Evolutionary conservation across 768 basidiomycete genomes (phyloP).

Genomic region (Galerina sulciceps): DNA sequence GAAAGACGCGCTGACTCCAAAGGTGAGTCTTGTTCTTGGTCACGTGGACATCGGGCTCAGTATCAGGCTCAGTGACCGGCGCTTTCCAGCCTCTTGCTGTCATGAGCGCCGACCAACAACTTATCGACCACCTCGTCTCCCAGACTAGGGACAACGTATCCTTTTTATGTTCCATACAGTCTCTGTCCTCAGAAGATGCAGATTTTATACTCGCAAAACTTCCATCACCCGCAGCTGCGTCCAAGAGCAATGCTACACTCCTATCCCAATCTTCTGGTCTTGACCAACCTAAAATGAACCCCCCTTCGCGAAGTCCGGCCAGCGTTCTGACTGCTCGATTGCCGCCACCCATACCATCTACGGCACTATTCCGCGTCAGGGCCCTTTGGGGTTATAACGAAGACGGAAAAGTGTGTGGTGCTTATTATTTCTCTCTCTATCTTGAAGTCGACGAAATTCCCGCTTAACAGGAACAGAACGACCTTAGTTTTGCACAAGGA

Average conservation of each 20-base stretch:
- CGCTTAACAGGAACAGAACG: conserved; percentile 61
- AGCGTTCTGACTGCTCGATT: conserved; percentile 19
- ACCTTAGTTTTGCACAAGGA: conserved; percentile 74
- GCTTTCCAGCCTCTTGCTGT: conserved; percentile 6
- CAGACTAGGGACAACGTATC: conserved; percentile 61
- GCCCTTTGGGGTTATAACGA: conserved; percentile 74
- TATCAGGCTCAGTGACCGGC: not conserved
- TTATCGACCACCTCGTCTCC: conserved; percentile 52
- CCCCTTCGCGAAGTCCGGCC: conserved; percentile 5
- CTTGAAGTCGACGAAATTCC: not conserved
- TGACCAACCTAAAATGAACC: not conserved
- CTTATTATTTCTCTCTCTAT: not conserved
- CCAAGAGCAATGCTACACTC: not conserved
- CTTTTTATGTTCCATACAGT: conserved; percentile 54
- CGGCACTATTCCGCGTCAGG: conserved; percentile 44
- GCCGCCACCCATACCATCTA: conserved; percentile 20
- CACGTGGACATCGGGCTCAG: conserved; percentile 3
- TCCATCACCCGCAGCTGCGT: conserved; percentile 1
- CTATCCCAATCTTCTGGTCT: not conserved
- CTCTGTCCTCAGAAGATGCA: conserved; percentile 50
- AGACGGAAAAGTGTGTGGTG: conserved; percentile 44
- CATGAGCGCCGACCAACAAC: conserved; percentile 17
- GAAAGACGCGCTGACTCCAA: not conserved
- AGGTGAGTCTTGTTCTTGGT: conserved; percentile 6
- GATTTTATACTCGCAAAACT: conserved; percentile 51